Conservation (phyloP, 2,329 filamentous ascomycete genomes). For the Fusarium humuli region DNA sequence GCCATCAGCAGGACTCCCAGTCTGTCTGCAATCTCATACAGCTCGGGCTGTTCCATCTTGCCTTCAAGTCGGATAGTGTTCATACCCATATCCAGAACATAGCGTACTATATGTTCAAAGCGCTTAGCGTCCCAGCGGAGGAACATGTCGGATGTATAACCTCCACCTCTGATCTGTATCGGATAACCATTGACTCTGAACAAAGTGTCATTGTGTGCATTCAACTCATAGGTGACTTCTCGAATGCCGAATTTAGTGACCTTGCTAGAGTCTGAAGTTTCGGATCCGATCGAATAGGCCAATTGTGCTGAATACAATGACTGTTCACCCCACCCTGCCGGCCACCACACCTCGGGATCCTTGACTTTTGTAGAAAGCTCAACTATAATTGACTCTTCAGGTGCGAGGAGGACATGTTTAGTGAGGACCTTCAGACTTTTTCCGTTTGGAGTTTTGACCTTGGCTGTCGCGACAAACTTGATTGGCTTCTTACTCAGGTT, state of each 20-base stretch:
- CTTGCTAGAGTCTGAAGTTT: neutral
- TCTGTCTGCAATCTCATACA: neutral
- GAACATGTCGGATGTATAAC: neutral
- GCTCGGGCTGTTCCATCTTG: slow-evolving; percentile 1
- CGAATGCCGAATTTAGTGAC: neutral
- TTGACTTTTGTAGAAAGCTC: neutral
- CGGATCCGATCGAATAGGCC: neutral
- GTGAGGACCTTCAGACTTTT: neutral
- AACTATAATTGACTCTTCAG: neutral
- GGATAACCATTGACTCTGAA: neutral
- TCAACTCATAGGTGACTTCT: neutral
- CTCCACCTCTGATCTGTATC: neutral
- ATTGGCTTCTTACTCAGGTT: neutral
- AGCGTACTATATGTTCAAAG: neutral
- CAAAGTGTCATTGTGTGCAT: neutral
- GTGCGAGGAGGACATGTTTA: neutral
- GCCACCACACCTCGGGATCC: neutral
- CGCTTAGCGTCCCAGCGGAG: neutral
- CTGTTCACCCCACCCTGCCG: neutral
- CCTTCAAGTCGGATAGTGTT: slow-evolving; percentile 1
- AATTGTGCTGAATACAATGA: neutral
- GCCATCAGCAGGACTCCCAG: neutral
- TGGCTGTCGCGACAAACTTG: neutral
- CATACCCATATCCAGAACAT: slow-evolving; percentile 4
- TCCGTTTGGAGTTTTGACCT: neutral